Evolutionary conservation across 1,139 yeast genomes (phyloP).

Genomic region (Taphrina communis): DNA sequence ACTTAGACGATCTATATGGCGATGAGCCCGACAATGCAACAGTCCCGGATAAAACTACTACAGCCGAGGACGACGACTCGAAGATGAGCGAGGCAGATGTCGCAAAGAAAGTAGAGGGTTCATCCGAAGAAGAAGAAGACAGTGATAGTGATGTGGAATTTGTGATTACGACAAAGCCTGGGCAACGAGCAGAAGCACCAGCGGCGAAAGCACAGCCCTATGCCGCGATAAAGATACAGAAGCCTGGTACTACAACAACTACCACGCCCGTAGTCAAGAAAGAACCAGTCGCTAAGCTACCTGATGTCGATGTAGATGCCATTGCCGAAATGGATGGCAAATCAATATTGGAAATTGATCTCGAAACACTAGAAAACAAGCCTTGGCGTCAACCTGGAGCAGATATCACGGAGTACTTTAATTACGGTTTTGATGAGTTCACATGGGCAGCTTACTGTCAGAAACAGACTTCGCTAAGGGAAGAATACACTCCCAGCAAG

Average conservation of each 20-base stretch:
- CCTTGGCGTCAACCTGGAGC: slow-evolving; percentile 96
- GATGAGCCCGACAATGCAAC: slow-evolving; percentile 55
- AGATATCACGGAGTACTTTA: slow-evolving; percentile 89
- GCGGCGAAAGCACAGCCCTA: slow-evolving; percentile 49
- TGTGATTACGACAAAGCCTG: slow-evolving; percentile 60
- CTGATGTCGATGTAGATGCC: slow-evolving; percentile 72
- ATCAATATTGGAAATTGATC: slow-evolving; percentile 81
- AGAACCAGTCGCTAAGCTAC: slow-evolving; percentile 49
- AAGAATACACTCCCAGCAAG: slow-evolving; percentile 70
- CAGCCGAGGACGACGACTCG: background rate
- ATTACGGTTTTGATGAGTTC: slow-evolving; percentile 93
- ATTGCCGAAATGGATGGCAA: slow-evolving; percentile 82
- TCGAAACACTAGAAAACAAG: slow-evolving; percentile 83
- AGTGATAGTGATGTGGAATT: slow-evolving; percentile 60
- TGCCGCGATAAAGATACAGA: slow-evolving; percentile 32
- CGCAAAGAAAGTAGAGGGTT: slow-evolving; percentile 49
- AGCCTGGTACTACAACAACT: slow-evolving; percentile 31
- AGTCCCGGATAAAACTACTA: slow-evolving; percentile 27
- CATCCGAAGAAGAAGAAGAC: slow-evolving; percentile 36
- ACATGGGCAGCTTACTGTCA: slow-evolving; percentile 94
- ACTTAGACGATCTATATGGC: slow-evolving; percentile 86
- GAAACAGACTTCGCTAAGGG: slow-evolving; percentile 81
- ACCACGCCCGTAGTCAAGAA: slow-evolving; percentile 21
- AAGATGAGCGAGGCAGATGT: slow-evolving; percentile 49
- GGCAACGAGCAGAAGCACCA: slow-evolving; percentile 52